phyloP scores from a whole-genome alignment of 768 basidiomycete species.

The Tubosaeta sp. region DNA sequence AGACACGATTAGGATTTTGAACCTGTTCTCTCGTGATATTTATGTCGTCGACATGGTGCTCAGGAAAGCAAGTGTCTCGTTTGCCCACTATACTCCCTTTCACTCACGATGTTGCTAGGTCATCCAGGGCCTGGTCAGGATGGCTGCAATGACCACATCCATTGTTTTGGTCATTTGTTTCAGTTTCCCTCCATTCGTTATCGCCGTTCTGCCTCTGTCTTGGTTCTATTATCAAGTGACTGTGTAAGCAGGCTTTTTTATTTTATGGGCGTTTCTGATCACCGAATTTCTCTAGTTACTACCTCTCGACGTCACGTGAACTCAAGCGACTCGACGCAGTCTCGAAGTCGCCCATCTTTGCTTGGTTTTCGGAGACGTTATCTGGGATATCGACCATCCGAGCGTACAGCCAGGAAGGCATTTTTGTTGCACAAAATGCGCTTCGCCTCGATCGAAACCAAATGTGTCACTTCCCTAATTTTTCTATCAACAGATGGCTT shows the following conservation, averaged over 20 bases:
- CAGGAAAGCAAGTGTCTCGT: neutral
- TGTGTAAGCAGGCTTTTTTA: conserved; percentile 43
- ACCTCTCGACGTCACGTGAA: conserved; percentile 81
- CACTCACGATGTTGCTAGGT: conserved; percentile 31
- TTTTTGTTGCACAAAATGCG: conserved; percentile 67
- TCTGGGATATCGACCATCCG: conserved; percentile 80
- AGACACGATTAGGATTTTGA: conserved; percentile 52
- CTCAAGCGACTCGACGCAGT: conserved; percentile 86
- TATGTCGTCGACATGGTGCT: neutral
- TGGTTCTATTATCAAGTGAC: conserved; percentile 82
- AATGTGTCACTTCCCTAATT: conserved; percentile 69
- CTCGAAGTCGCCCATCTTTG: conserved; percentile 88
- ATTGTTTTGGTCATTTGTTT: conserved; percentile 70
- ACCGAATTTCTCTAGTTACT: conserved; percentile 52
- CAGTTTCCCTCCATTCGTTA: conserved; percentile 78
- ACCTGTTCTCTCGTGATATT: neutral
- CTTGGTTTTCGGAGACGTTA: conserved; percentile 78
- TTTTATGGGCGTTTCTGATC: neutral
- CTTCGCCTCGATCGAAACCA: conserved; percentile 83
- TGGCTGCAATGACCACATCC: conserved; percentile 51
- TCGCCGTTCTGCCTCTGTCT: conserved; percentile 69
- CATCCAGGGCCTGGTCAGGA: conserved; percentile 68
- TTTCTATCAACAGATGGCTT: conserved; percentile 79
- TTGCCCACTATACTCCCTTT: neutral
- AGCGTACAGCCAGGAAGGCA: conserved; percentile 65